Conservation (phyloP, 306 rosid genomes). For the Mucuna pruriens region DNA sequence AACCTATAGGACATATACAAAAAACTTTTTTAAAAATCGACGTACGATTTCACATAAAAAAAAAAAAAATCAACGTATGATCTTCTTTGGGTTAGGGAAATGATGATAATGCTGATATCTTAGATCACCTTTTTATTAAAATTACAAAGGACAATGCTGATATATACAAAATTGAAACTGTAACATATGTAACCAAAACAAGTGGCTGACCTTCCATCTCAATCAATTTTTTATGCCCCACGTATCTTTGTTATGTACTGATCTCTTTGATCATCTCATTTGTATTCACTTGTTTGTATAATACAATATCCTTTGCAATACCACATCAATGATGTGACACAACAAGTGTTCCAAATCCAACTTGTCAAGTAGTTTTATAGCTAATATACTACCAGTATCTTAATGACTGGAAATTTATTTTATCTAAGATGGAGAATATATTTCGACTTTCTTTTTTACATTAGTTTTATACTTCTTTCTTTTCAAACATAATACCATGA, state of each 20-base stretch:
- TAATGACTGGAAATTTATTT: conserved; percentile 22
- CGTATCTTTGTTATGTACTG: conserved; percentile 38
- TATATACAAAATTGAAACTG: conserved; percentile 24
- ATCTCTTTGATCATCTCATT: conserved; percentile 26
- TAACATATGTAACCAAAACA: conserved; percentile 13
- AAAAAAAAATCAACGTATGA: background rate
- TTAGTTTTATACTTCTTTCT: background rate
- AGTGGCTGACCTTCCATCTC: conserved; percentile 40
- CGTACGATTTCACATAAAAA: background rate
- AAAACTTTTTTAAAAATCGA: background rate
- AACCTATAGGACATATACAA: conserved; percentile 25
- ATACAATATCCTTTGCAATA: conserved; percentile 36
- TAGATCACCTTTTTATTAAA: conserved; percentile 33
- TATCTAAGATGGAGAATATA: conserved; percentile 2
- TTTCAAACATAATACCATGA: background rate
- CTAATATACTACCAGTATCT: background rate
- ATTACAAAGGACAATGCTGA: conserved; percentile 31
- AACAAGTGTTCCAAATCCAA: conserved; percentile 27
- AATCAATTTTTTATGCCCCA: conserved; percentile 32
- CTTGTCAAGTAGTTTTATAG: conserved; percentile 17
- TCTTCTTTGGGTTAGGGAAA: conserved; percentile 32
- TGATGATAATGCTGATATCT: conserved; percentile 37
- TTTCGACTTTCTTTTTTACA: background rate
- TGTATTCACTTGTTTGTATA: conserved; percentile 14
- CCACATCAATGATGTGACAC: conserved; percentile 48